These are phyloP conservation scores for Hericium rajendrae DNA, from an alignment of 768 basidiomycete genomes.

Conservation along the genomic window DNA sequence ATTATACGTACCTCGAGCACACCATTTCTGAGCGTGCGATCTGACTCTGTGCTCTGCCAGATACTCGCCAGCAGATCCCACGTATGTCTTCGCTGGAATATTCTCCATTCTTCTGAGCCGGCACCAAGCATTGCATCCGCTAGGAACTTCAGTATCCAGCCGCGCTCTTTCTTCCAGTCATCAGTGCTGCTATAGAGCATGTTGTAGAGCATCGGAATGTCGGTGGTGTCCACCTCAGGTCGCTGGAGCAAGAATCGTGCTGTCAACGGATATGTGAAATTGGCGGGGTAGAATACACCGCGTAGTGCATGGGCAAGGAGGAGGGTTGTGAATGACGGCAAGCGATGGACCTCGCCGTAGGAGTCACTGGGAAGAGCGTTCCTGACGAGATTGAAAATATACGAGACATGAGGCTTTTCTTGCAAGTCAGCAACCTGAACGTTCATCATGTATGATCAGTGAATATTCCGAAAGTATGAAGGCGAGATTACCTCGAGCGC, in stretches of 20 bases:
- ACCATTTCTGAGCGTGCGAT: constrained; percentile 40
- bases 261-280: constrained; percentile 80
- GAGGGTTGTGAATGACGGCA: constrained; percentile 74
- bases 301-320: constrained; percentile 76
- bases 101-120: constrained; percentile 62
- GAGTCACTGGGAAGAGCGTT: constrained; percentile 41
- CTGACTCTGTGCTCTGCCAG: constrained; percentile 56
- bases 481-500: constrained; percentile 46
- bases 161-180: constrained; percentile 81
- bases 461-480: not conserved
- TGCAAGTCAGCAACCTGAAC: constrained; percentile 54
- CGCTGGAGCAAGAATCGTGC: constrained; percentile 87
- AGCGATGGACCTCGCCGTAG: constrained; percentile 33
- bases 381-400: constrained; percentile 60
- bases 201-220: constrained; percentile 85
- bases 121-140: constrained; percentile 65
- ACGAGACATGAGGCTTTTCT: constrained; percentile 64
- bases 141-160: constrained; percentile 80
- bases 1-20: constrained; percentile 53
- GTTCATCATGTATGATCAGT: constrained; percentile 20
- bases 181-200: constrained; percentile 77
- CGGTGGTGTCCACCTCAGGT: constrained; percentile 64
- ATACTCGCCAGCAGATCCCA: constrained; percentile 83
- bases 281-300: constrained; percentile 78
- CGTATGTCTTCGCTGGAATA: constrained; percentile 72